A percentile compares a stretch with the other conserved stretches of the same genome.
phyloP scores from a whole-genome alignment of 73 alveolate genomes.

The Diophrys appendiculata region DNA sequence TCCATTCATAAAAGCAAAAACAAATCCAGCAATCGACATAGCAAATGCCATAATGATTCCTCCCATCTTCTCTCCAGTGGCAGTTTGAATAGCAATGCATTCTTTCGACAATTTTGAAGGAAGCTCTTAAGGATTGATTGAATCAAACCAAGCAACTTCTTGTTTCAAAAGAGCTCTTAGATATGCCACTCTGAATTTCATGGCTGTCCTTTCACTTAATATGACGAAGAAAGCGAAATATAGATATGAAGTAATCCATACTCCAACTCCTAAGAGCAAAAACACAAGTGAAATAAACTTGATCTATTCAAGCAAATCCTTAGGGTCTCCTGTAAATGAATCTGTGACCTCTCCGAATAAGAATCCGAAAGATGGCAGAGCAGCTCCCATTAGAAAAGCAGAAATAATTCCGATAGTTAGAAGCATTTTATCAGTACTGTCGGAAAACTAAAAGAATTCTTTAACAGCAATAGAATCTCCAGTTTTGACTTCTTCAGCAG shows the following conservation, averaged over 20 bases:
- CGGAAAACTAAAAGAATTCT: conserved; percentile 13
- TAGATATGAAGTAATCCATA: conserved; percentile 47
- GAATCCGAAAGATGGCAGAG: conserved; percentile 69
- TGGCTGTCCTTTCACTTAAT: conserved; percentile 43
- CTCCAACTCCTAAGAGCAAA: conserved; percentile 28
- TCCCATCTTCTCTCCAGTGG: conserved; percentile 79
- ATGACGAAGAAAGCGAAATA: conserved; percentile 60
- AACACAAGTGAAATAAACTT: conserved; percentile 15
- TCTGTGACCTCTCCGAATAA: conserved; percentile 76
- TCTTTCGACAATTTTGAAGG: conserved; percentile 65
- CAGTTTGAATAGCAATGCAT: conserved; percentile 47
- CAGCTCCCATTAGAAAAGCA: conserved; percentile 49
- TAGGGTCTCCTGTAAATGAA: conserved; percentile 58
- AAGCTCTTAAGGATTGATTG: conserved; percentile 65
- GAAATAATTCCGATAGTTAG: conserved; percentile 31
- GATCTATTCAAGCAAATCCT: conserved; percentile 22
- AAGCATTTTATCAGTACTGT: conserved; percentile 25
- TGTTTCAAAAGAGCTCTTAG: conserved; percentile 62
- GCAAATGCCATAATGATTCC: conserved; percentile 57
- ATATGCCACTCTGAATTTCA: conserved; percentile 58
- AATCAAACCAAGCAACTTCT: conserved; percentile 88
- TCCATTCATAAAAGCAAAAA: conserved; percentile 59
- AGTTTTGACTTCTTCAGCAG: too few relatives aligned
- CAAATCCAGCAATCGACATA: conserved; percentile 55
- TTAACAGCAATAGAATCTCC: too few relatives aligned